Evolutionary conservation across 2,329 filamentous ascomycete genomes (phyloP), one percentile per base, ranked within the genome.

Genomic region (Beauveria bassiana): DNA sequence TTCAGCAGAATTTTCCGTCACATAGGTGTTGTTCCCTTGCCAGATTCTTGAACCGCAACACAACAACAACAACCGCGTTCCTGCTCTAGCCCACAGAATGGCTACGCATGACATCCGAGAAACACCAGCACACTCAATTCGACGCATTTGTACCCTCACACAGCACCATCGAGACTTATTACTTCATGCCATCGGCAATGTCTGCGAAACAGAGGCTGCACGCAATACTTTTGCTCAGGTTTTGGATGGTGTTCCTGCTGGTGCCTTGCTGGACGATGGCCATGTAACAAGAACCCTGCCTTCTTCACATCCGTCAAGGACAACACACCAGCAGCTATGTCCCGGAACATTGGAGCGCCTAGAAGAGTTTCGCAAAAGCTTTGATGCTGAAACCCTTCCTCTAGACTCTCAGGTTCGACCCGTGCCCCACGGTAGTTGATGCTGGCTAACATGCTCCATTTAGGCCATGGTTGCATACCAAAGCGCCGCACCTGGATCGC

Each of bases 161-260:
- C 20, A 43, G 22, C 38, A 20, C 1, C 53, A 34, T 14, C 38
- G 18, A 43, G 24, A 56, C 3, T 22, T 20, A 31, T 31, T 56
- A 18, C 16, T 22, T 6, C 40, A 2, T 6, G 16, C 53, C 3
- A 56, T 45, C 9, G 53, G 8, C 3, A 65, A 63, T 0, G 8
- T 68, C 0, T 55, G 69, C 2, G 38, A 38, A 5, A 68, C 62
- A 2, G 47, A 63, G 0, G 20, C 67, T 16, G 64, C 66, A 9
- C 63, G 66, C 8, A 5, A 12, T 0, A 68, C 65, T 9, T 70
- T 65, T 46, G 66, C 65, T 4, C 66, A 71, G 26, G 66, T 69
- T 0, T 57, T 70, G 1, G 68, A 71, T 6, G 69, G 68, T 0
- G 5, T 71, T 3, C 69, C 67, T 0, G 14, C 65, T 1, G 18